Evolutionary conservation across 2,329 filamentous ascomycete species (phyloP).

Genomic region (Colletotrichum aenigma): DNA sequence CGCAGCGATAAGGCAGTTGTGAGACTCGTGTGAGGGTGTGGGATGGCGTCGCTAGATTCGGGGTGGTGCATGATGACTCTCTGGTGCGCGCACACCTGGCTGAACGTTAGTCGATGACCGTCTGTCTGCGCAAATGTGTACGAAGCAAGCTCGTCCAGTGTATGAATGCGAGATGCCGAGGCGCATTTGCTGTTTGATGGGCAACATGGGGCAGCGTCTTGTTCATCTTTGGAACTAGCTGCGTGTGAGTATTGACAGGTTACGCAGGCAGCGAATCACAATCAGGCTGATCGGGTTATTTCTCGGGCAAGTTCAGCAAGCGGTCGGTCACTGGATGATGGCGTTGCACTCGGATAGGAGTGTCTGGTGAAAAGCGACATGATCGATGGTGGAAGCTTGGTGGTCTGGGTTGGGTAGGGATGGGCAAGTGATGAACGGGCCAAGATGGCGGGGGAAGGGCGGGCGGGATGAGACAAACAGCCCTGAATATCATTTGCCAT

Average conservation of each 20-base stretch:
- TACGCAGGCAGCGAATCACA: not conserved
- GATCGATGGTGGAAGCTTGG: not conserved
- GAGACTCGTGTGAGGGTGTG: slow-evolving; percentile 6
- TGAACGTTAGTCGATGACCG: not conserved
- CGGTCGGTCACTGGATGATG: not conserved
- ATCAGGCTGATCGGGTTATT: not conserved
- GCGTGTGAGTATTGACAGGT: not conserved
- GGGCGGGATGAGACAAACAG: not conserved
- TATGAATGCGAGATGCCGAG: not conserved
- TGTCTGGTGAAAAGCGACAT: not conserved
- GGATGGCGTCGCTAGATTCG: slow-evolving; percentile 4
- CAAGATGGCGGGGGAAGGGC: slow-evolving; percentile 11
- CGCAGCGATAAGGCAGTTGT: slow-evolving; percentile 9
- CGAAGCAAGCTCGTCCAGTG: not conserved
- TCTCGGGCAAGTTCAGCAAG: not conserved
- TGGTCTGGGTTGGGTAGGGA: not conserved
- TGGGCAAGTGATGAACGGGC: not conserved
- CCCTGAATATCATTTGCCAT: slow-evolving; percentile 10
- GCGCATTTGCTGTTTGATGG: not conserved
- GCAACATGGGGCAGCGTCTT: not conserved
- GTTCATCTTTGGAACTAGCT: not conserved
- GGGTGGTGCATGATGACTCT: slow-evolving; percentile 17
- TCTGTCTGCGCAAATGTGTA: not conserved
- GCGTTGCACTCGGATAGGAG: not conserved
- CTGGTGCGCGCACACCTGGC: not conserved